Percentiles rank a stretch among this genome's conserved stretches.
phyloP scores from a whole-genome alignment of 306 rosid species.

The Dryas drummondii region DNA sequence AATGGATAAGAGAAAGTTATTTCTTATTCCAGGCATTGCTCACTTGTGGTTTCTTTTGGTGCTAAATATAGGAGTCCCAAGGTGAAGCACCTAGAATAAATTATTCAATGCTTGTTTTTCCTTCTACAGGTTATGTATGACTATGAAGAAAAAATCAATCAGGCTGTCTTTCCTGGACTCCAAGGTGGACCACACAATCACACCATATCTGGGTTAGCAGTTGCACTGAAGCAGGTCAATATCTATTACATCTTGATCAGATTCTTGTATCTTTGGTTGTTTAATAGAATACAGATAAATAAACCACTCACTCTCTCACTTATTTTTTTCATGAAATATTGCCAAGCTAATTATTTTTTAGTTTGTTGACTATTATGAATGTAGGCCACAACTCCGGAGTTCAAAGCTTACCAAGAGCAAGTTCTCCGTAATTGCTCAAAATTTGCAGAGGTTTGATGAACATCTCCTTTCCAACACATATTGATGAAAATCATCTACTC shows the following conservation, averaged over 20 bases:
- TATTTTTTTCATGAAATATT: no score
- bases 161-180: slow-evolving; percentile 95
- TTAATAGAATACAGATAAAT: no score
- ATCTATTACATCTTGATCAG: not conserved
- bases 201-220: slow-evolving; percentile 81
- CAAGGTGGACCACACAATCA: slow-evolving; percentile 99
- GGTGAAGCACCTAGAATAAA: slow-evolving; percentile 19
- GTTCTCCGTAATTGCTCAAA: slow-evolving; percentile 69
- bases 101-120: slow-evolving; percentile 24
- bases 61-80: slow-evolving; percentile 16
- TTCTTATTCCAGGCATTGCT: not conserved
- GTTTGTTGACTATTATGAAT: slow-evolving; percentile 31
- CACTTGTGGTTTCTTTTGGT: slow-evolving; percentile 14
- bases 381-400: slow-evolving; percentile 80
- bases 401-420: slow-evolving; percentile 85
- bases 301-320: no score
- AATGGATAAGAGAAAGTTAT: not conserved
- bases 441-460: slow-evolving; percentile 67
- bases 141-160: slow-evolving; percentile 79
- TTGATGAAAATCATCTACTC: not conserved
- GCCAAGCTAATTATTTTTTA: not conserved
- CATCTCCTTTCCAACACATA: not conserved
- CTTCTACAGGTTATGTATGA: slow-evolving; percentile 63
- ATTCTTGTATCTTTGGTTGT: not conserved
- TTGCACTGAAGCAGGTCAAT: slow-evolving; percentile 86